Evolutionary conservation across 139 green algal species (phyloP).

Genomic region (Pleodorina starrii): DNA sequence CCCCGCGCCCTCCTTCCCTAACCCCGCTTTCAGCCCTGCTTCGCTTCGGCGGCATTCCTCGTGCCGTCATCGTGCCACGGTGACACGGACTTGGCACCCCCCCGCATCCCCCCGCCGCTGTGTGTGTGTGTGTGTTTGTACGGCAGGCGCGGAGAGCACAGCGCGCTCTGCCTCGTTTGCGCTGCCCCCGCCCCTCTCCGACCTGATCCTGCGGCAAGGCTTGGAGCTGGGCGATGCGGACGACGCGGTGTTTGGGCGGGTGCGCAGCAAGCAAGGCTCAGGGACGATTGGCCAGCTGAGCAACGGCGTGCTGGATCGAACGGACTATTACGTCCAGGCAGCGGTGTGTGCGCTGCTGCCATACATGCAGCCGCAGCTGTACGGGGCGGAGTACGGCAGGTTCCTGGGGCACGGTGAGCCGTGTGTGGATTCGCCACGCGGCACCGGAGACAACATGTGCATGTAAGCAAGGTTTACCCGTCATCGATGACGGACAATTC

Average conservation of each 20-base stretch:
- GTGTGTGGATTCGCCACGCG: too few relatives aligned
- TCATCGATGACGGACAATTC: too few relatives aligned
- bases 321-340: constrained; percentile 58
- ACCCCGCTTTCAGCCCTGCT: too few relatives aligned
- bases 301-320: constrained; percentile 45
- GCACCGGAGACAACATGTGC: too few relatives aligned
- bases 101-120: too few relatives aligned
- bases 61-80: too few relatives aligned
- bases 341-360: constrained; percentile 53
- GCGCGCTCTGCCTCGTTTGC: constrained; percentile 41
- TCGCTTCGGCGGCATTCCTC: too few relatives aligned
- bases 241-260: constrained; percentile 47
- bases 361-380: constrained; percentile 53
- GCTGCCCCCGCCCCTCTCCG: constrained; percentile 17
- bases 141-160: constrained; percentile 51
- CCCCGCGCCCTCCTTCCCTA: too few relatives aligned
- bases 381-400: constrained; percentile 1
- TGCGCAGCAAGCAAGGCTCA: constrained; percentile 52
- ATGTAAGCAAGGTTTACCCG: too few relatives aligned
- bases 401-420: not conserved
- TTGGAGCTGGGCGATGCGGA: constrained; percentile 47
- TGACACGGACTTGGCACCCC: too few relatives aligned
- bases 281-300: constrained; percentile 61
- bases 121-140: too few relatives aligned
- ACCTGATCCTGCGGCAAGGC: not conserved